Evolutionary conservation across 495 filamentous ascomycete genomes (phyloP), one percentile per base, ranked within the genome.

Genomic region (Chaetomium tenue): DNA sequence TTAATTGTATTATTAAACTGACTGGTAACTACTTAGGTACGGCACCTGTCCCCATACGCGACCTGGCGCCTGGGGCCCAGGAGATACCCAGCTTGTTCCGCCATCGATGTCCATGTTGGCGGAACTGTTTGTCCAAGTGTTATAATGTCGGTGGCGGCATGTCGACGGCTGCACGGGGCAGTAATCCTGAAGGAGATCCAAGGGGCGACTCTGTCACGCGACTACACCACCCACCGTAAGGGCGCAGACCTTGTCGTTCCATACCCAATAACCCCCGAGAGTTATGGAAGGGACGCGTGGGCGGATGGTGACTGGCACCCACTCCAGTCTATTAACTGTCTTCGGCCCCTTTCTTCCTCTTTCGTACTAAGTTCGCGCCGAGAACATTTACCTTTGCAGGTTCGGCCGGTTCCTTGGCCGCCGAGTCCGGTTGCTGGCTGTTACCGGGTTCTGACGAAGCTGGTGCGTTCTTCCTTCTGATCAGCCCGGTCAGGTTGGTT

Each of bases 401-500:
- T 62, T 39, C 60, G 51, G 60, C 22, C 57, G 40, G 18, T 23
- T 4, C 5, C 23, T 42, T 23, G 64, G 16, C n/a, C 30, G 40
- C 15, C 58, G 47, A 9, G 26, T 25, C 18, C 15, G n/a, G 20
- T 25, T 28, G 6, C 33, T n/a, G 26, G 12, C n/a, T 15, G 12
- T 8, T 13, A 22, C 26, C 25, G 11, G 56, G 0, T 6, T 22
- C 48, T n/a, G 58, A 51, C 23, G 63, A 9, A 8, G 15, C 2
- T 12, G 56, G 28, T 20, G 40, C 42, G 28, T 74, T 70, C 33
- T 81, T 81, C 26, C 76, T 76, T 65, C 80, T 80, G 25, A 81
- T 63, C 33, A 76, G 48, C 5, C 69, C 72, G 5, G 72, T 66
- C 48, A 81, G 28, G 61, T 79, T 74, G 12, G 72, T 80, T 1